Conservation (phyloP, 2,329 filamentous ascomycete species). For the Penicillium verrucosum region DNA sequence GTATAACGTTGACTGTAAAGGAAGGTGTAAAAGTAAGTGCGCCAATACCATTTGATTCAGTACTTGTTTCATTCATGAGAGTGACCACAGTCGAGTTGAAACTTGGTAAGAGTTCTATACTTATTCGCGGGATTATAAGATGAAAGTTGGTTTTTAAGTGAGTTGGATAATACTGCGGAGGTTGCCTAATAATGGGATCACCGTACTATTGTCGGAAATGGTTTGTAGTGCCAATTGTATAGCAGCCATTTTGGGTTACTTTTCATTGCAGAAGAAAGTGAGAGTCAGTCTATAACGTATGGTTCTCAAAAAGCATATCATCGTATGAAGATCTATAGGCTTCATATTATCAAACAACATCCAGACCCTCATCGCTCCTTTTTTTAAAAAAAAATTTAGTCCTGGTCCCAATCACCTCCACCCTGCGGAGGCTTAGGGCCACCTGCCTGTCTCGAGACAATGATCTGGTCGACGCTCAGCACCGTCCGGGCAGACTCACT, state of each 20-base stretch:
- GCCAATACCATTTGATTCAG: neutral
- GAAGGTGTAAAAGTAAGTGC: neutral
- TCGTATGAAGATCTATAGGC: constrained; percentile 31
- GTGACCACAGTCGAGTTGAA: neutral
- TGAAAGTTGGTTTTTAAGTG: neutral
- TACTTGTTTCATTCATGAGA: neutral
- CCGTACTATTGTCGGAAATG: neutral
- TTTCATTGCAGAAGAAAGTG: neutral
- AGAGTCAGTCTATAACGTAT: neutral
- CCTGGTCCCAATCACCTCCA: constrained; percentile 76
- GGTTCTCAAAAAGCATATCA: constrained; percentile 13
- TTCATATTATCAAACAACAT: constrained; percentile 7
- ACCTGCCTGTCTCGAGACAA: constrained; percentile 93
- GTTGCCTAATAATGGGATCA: neutral
- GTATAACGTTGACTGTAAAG: no score
- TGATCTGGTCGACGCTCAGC: constrained; percentile 96
- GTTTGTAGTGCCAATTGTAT: neutral
- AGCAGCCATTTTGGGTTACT: no score
- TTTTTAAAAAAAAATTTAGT: constrained; percentile 38
- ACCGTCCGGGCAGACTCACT: constrained; percentile 93
- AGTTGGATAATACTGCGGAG: neutral
- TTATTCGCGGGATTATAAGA: no score
- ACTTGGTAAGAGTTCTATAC: neutral
- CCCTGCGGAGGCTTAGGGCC: constrained; percentile 95
- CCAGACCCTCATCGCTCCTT: constrained; percentile 15